phyloP scores from a whole-genome alignment of 2,329 filamentous ascomycete species.

The Cadophora gregata region DNA sequence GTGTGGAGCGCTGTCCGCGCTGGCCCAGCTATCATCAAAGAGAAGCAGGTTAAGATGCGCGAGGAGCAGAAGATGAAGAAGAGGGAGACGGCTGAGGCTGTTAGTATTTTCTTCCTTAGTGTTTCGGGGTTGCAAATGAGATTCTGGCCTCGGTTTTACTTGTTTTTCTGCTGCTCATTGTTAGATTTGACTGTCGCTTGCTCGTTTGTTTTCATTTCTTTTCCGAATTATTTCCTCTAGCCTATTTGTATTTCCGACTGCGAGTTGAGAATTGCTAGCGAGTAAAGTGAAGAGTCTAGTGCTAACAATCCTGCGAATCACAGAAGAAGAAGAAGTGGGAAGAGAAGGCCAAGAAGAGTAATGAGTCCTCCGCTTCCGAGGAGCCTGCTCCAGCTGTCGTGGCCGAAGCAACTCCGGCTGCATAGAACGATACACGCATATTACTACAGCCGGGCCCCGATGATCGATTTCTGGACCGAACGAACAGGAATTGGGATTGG shows the following conservation, averaged over 20 bases:
- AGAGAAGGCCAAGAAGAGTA: conserved; percentile 44
- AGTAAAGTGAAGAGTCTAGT: not conserved
- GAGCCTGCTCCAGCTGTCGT: conserved; percentile 11
- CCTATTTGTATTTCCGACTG: not conserved
- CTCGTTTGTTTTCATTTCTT: not conserved
- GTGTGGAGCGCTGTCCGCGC: conserved; percentile 24
- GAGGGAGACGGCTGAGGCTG: conserved; percentile 39
- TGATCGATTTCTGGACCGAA: not conserved
- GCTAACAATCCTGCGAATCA: not conserved
- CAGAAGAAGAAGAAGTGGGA: conserved; percentile 35
- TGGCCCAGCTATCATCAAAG: conserved; percentile 45
- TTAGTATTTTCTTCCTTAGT: conserved; percentile 15
- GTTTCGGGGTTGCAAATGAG: conserved; percentile 11
- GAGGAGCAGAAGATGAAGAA: conserved; percentile 43
- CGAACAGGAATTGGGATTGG: not conserved
- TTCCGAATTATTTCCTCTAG: not conserved
- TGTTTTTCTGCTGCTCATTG: not conserved
- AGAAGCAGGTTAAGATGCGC: conserved; percentile 46
- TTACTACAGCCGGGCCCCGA: not conserved
- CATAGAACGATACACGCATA: not conserved
- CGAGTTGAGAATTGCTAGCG: not conserved
- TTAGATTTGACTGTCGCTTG: not conserved
- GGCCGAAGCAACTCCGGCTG: conserved; percentile 20
- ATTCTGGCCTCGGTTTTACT: not conserved
- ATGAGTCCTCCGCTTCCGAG: conserved; percentile 32